Evolutionary conservation across 192 early-diverging fungal species (phyloP), one percentile per base, ranked within the genome.

Genomic region (Anaeromyces robustus): DNA sequence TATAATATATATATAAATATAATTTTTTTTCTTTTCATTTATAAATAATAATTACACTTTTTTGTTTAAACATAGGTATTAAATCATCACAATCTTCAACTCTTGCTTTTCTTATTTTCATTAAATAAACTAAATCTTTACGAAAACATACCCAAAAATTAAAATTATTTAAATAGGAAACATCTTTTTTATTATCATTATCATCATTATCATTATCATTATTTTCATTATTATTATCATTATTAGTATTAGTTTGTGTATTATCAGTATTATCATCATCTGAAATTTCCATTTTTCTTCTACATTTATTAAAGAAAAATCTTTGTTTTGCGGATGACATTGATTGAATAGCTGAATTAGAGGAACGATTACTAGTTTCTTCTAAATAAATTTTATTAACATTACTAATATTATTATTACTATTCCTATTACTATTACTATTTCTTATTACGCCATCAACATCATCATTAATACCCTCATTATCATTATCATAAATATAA

Each of bases 31-130:
- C 7, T 81, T 43, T 28, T 0, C 14, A 17, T 17, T 4, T 0
- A 78, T 9, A 1, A 14, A 14, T 34, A 22, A 4, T 29, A 52
- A 83, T 30, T 79, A 88, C 86, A 32, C 86, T 86, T 77, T 89
- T 87, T 32, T 83, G 78, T 78, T 81, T 81, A 77, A 89, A 86
- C 85, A 90, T 86, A 12, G 89, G 89, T 7, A 86, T 83, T 26
- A 90, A 79, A 82, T 90, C 89, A 82, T 90, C 89, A 79, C 87
- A 88, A 81, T 90, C 89, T 80, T 89, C 89, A 9, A 90, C 86
- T 31, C 84, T 79, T 16, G 87, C 88, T 32, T 80, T 85, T 77
- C 89, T 29, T 17, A 90, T 83, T 39, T 83, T 84, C 29, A 89
- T 77, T 16, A 80, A 30, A 2, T 87, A 88, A 17, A 85, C 31